A percentile compares a stretch with the other conserved stretches of the same genome.
phyloP scores from a whole-genome alignment of 176 grass and related monocot genomes.

The Carex littledalei region DNA sequence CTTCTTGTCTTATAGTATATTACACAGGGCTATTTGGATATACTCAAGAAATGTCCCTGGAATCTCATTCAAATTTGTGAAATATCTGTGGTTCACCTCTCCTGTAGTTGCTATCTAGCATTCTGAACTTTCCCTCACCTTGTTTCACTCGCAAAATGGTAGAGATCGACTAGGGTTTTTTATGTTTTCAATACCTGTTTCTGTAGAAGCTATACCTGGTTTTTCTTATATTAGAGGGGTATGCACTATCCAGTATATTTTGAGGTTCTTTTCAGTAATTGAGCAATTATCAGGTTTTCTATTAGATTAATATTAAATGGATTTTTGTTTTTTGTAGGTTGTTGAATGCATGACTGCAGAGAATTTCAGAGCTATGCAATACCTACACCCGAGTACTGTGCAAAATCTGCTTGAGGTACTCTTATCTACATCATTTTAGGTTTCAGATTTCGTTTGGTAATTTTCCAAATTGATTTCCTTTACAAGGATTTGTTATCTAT shows the following conservation, averaged over 20 bases:
- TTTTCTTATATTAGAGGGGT: not conserved
- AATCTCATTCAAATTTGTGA: not conserved
- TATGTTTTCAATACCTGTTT: not conserved
- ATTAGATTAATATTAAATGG: not conserved
- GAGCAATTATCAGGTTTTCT: not conserved
- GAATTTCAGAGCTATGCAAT: not conserved
- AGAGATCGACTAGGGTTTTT: not conserved
- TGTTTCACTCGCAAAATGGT: not conserved
- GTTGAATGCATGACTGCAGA: not conserved
- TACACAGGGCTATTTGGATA: not conserved
- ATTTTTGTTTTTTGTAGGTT: not conserved
- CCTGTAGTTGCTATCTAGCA: not conserved
- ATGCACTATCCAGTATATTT: not conserved
- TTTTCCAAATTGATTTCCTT: not conserved
- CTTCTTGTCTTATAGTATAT: not conserved
- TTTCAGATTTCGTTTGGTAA: not conserved
- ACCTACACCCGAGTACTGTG: not conserved
- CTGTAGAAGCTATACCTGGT: not conserved
- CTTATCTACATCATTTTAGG: not conserved
- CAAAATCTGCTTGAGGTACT: not conserved
- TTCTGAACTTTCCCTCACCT: not conserved
- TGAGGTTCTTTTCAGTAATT: not conserved
- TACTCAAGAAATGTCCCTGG: not conserved
- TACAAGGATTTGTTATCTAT: not conserved
- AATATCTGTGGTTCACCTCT: not conserved